These are phyloP conservation scores for Schwanniomyces pseudopolymorphus DNA, from an alignment of 805 yeast genomes.

Conservation along the genomic window DNA sequence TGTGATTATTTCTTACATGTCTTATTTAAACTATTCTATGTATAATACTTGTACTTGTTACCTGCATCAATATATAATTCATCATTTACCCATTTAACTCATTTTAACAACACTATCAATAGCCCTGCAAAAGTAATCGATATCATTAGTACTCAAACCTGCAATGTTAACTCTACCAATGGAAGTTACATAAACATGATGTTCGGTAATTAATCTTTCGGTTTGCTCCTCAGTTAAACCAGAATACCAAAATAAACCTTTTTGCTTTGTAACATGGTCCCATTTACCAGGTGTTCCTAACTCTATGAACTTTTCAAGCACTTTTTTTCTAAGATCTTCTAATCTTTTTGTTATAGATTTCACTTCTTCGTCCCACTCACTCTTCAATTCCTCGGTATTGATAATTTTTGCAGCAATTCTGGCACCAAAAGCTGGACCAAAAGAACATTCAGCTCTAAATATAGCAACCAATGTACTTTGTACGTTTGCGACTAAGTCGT, in stretches of 20 bases:
- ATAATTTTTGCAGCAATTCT: constrained; percentile 36
- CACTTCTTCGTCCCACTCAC: constrained; percentile 39
- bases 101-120: constrained; percentile 37
- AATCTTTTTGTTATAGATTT: constrained; percentile 28
- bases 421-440: constrained; percentile 50
- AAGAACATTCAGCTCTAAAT: constrained; percentile 43
- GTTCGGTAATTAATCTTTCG: constrained; percentile 27
- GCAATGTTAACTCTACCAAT: constrained; percentile 47
- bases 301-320: constrained; percentile 27
- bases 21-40: neutral
- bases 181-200: constrained; percentile 38
- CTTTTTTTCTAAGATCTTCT: constrained; percentile 26
- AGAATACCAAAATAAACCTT: constrained; percentile 46
- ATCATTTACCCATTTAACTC: neutral
- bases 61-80: neutral
- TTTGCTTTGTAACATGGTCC: constrained; percentile 34
- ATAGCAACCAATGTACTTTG: constrained; percentile 27
- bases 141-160: constrained; percentile 39
- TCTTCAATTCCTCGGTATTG: constrained; percentile 17
- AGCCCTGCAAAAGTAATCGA: constrained; percentile 36
- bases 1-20: neutral
- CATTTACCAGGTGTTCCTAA: constrained; percentile 46
- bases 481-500: constrained; percentile 11
- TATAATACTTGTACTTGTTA: neutral
- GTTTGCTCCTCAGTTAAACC: constrained; percentile 38